Evolutionary conservation across 495 filamentous ascomycete genomes (phyloP), one percentile per base, ranked within the genome.

Genomic region (Chaetomium fimeti): DNA sequence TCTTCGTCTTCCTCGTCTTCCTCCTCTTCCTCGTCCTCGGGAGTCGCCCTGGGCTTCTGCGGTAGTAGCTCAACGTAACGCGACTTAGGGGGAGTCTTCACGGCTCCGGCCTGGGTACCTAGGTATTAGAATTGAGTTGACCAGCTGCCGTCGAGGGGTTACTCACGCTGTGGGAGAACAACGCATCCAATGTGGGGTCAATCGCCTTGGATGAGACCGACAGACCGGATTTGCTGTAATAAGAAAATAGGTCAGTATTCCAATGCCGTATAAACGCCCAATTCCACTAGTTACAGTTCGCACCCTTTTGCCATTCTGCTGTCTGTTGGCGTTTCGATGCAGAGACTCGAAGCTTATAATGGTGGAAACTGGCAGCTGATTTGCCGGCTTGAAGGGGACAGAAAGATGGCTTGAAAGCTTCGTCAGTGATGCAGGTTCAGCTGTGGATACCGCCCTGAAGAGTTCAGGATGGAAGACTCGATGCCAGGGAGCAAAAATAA

Each of bases 131-230:
- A 51, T 24, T 53, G 43, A 2, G 11, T 48, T 5, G 18, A 42
- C 28, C 20, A 66, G 47, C 54, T 40, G 28, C 5, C 16, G 27
- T 20, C 20, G n/a, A 22, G 16, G n/a, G 18, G 48, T 81, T 84
- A 84, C 89, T 76, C 80, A 94, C 92, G 79, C 90, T 93, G 29
- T 84, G 80, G 32, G 88, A 82, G 76, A 97, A 97, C 28, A 97
- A 82, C 55, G 89, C 88, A 65, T 89, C 86, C 67, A 97, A 71
- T 59, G 81, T 76, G 65, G 90, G 88, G 78, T 97, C 91, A 67
- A 95, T 81, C 65, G 83, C 79, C 69, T 81, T 81, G 53, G 72
- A 72, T 0, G 77, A 71, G 58, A 75, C 79, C 47, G 69, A 53
- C 48, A 82, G 55, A 36, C 55, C 57, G 27, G 65, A 61, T 64